phyloP scores from a whole-genome alignment of 2,329 filamentous ascomycete species.

The Alternaria brassicae region DNA sequence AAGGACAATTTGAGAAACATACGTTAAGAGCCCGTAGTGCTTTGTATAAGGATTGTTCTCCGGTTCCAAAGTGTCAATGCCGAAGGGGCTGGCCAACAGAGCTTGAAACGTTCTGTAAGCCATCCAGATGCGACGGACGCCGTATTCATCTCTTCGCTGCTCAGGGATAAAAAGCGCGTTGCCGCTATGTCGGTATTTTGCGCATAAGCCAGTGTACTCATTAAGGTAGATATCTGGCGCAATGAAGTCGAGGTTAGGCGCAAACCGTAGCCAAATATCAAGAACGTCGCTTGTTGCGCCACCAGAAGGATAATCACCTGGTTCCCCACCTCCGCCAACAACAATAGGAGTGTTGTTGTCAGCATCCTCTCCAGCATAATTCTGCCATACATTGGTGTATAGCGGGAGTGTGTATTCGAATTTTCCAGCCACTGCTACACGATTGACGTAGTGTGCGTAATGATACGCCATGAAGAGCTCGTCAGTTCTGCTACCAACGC shows the following conservation, averaged over 20 bases:
- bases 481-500: slow-evolving; percentile 47
- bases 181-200: slow-evolving; percentile 53
- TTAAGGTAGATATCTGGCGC: slow-evolving; percentile 60
- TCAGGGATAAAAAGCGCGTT: slow-evolving; percentile 62
- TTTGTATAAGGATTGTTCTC: slow-evolving; percentile 43
- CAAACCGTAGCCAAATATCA: slow-evolving; percentile 58
- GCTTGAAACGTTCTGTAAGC: slow-evolving; percentile 34
- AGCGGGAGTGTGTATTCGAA: slow-evolving; percentile 53
- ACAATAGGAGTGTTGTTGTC: slow-evolving; percentile 46
- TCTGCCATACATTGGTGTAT: slow-evolving; percentile 59
- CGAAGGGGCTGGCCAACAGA: slow-evolving; percentile 33
- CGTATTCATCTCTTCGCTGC: slow-evolving; percentile 58
- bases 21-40: slow-evolving; percentile 53
- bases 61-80: slow-evolving; percentile 53
- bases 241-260: slow-evolving; percentile 56
- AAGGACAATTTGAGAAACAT: slow-evolving; percentile 47
- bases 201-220: slow-evolving; percentile 56
- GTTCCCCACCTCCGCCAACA: slow-evolving; percentile 51
- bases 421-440: slow-evolving; percentile 54
- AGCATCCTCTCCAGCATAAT: slow-evolving; percentile 38
- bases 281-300: slow-evolving; percentile 38
- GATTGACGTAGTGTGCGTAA: slow-evolving; percentile 52
- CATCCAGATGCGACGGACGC: slow-evolving; percentile 34
- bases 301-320: slow-evolving; percentile 56
- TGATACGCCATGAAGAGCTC: slow-evolving; percentile 60